phyloP scores from a whole-genome alignment of 805 yeast species.

The Wickerhamiella azyma region DNA sequence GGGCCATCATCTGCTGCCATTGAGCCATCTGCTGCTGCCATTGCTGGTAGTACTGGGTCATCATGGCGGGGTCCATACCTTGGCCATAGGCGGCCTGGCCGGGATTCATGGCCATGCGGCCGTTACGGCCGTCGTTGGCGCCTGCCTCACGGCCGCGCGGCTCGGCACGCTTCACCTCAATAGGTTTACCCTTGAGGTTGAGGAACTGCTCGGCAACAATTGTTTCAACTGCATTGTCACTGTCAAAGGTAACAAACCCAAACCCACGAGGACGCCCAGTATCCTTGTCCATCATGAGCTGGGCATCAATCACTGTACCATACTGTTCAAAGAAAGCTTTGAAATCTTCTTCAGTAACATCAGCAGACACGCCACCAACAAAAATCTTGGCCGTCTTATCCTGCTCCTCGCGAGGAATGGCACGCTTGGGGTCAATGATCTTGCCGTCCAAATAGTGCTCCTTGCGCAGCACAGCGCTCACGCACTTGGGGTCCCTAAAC shows the following conservation, averaged over 20 bases:
- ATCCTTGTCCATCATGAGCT: slow-evolving; percentile 92
- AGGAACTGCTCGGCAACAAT: slow-evolving; percentile 73
- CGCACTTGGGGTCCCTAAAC: slow-evolving; percentile 66
- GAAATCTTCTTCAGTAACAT: slow-evolving; percentile 83
- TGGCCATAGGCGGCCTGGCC: slow-evolving; percentile 13
- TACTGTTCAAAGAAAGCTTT: slow-evolving; percentile 72
- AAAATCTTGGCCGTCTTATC: slow-evolving; percentile 93
- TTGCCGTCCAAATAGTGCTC: slow-evolving; percentile 91
- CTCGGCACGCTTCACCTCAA: slow-evolving; percentile 34
- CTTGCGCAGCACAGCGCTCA: slow-evolving; percentile 70
- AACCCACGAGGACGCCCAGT: slow-evolving; percentile 95
- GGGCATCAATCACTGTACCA: slow-evolving; percentile 89
- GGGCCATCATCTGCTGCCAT: slow-evolving; percentile 27
- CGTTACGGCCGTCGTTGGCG: slow-evolving; percentile 12
- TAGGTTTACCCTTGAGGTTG: slow-evolving; percentile 63
- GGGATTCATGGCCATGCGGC: slow-evolving; percentile 12
- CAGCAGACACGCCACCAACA: slow-evolving; percentile 93
- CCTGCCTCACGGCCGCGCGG: slow-evolving; percentile 24
- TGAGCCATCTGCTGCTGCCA: slow-evolving; percentile 29
- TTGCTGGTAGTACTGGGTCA: slow-evolving; percentile 31
- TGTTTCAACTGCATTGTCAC: slow-evolving; percentile 85
- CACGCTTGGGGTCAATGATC: slow-evolving; percentile 92
- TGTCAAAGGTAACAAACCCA: slow-evolving; percentile 91
- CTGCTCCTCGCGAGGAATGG: slow-evolving; percentile 94
- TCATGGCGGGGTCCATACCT: slow-evolving; percentile 30